Evolutionary conservation across 2,329 filamentous ascomycete species (phyloP).

Genomic region (Stemphylium vesicarium): DNA sequence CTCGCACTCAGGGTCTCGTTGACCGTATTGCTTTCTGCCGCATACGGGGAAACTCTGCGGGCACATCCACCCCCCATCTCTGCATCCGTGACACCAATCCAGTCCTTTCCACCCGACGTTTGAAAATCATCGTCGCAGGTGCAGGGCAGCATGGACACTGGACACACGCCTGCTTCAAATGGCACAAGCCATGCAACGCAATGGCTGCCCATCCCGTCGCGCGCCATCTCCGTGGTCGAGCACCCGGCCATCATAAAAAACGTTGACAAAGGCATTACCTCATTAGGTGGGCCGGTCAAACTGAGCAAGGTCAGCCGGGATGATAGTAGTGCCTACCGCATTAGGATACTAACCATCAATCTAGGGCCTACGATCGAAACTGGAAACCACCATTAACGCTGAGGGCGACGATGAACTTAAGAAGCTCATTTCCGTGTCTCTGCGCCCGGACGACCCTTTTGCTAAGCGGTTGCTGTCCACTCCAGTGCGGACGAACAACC

Average conservation of each 20-base stretch:
- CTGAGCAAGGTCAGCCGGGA: conserved; percentile 57
- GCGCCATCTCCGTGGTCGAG: conserved; percentile 66
- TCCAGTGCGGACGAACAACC: conserved; percentile 77
- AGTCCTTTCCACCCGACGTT: no score
- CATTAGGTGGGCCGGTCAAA: conserved; percentile 63
- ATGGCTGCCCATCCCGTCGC: conserved; percentile 59
- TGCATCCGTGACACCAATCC: no score
- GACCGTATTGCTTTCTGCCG: background rate
- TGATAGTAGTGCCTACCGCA: conserved; percentile 5
- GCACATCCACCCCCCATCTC: background rate
- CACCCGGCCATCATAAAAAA: conserved; percentile 71
- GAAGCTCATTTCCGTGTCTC: conserved; percentile 68
- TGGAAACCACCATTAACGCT: conserved; percentile 29
- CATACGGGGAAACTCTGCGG: background rate
- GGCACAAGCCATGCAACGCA: conserved; percentile 39
- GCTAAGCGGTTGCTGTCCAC: conserved; percentile 80
- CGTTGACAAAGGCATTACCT: conserved; percentile 67
- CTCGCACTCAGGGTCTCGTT: no score
- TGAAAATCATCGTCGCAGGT: no score
- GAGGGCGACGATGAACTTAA: conserved; percentile 49
- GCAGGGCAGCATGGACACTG: no score
- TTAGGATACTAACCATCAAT: conserved; percentile 15
- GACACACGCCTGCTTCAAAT: background rate
- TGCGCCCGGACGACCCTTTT: conserved; percentile 80
- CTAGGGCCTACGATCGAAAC: conserved; percentile 38